Evolutionary conservation across 345 rosid species (phyloP).

Genomic region (Luvunga scandens): DNA sequence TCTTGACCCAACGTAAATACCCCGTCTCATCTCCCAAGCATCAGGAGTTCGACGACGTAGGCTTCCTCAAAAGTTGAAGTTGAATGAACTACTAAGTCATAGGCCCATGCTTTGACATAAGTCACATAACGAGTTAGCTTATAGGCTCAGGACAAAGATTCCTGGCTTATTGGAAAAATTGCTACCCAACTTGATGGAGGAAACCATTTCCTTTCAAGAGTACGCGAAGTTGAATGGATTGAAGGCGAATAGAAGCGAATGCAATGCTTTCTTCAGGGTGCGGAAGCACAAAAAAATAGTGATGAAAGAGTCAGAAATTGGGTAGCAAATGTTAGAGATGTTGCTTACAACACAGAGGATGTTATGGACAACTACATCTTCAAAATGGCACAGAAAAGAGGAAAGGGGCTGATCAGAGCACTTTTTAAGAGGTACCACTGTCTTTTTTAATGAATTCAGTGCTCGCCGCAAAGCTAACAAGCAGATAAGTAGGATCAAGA

Average conservation of each 20-base stretch:
- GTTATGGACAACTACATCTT: slow-evolving; percentile 21
- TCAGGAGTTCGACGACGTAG: no score
- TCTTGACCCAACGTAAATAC: no score
- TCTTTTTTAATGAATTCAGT: slow-evolving; percentile 14
- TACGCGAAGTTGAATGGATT: slow-evolving; percentile 14
- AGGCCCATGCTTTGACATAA: no score
- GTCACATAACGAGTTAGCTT: no score
- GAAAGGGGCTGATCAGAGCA: neutral
- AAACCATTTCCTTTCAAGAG: slow-evolving; percentile 11
- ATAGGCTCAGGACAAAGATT: slow-evolving; percentile 18
- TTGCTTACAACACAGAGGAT: slow-evolving; percentile 24
- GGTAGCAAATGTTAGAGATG: slow-evolving; percentile 21
- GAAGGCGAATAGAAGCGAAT: slow-evolving; percentile 19
- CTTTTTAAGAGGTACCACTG: neutral
- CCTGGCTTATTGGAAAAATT: slow-evolving; percentile 12
- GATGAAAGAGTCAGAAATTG: slow-evolving; percentile 23
- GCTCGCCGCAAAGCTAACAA: slow-evolving; percentile 13
- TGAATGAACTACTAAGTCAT: no score
- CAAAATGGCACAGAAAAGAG: neutral
- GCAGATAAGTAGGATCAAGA: slow-evolving; percentile 14
- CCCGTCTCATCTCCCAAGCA: no score
- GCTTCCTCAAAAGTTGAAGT: no score
- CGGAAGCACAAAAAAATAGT: slow-evolving; percentile 20
- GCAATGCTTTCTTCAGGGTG: slow-evolving; percentile 24
- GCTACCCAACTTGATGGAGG: slow-evolving; percentile 17